Evolutionary conservation across 352 stramenopile species (phyloP).

Genomic region (Phytophthora meadii): DNA sequence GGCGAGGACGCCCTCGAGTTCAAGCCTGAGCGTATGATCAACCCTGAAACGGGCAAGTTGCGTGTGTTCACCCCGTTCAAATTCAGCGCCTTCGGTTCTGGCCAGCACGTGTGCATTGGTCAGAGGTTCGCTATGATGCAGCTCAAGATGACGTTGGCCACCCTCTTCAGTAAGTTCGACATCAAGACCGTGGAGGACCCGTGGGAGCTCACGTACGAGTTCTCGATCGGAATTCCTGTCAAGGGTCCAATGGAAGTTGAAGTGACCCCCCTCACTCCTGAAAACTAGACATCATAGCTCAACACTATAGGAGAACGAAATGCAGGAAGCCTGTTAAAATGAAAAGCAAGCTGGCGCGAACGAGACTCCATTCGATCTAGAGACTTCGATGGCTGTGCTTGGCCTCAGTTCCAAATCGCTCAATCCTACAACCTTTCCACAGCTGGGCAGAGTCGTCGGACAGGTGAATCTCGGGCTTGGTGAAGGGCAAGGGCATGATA

Average conservation of each 20-base stretch:
- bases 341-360: too few species aligned
- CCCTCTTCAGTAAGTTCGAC: constrained; percentile 53
- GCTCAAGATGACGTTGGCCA: constrained; percentile 64
- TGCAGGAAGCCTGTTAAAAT: too few species aligned
- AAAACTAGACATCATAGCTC: neutral
- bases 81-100: constrained; percentile 56
- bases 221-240: constrained; percentile 50
- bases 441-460: constrained; percentile 27
- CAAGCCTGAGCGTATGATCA: constrained; percentile 70
- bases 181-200: constrained; percentile 38
- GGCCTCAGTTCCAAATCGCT: constrained; percentile 14
- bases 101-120: constrained; percentile 61
- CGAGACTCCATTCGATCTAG: neutral
- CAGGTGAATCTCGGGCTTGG: constrained; percentile 17
- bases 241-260: constrained; percentile 37
- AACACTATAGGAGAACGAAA: too few species aligned
- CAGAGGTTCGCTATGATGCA: constrained; percentile 58
- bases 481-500: constrained; percentile 20
- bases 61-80: constrained; percentile 22
- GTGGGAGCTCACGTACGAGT: constrained; percentile 51
- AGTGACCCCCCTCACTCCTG: constrained; percentile 15
- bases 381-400: too few species aligned
- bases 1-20: constrained; percentile 54
- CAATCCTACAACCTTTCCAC: constrained; percentile 19
- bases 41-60: constrained; percentile 40